Percentiles rank a stretch among this genome's conserved stretches.
phyloP scores from a whole-genome alignment of 208 protist species.

The Trypanosoma conorhini region DNA sequence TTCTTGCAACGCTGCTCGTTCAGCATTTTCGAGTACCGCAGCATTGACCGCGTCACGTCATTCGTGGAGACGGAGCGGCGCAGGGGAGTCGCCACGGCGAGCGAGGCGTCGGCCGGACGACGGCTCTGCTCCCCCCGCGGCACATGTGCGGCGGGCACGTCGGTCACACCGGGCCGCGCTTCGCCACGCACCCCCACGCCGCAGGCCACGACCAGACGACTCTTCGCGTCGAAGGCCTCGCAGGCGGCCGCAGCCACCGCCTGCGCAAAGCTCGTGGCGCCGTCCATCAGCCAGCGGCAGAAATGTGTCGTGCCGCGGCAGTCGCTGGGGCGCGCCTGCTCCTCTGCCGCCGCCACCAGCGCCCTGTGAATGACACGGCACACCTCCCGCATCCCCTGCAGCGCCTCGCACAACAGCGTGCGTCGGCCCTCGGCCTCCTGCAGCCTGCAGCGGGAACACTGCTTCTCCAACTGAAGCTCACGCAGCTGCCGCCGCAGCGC shows the following conservation, averaged over 20 bases:
- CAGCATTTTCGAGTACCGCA: constrained; percentile 50
- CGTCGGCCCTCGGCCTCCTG: constrained; percentile 1
- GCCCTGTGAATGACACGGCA: background rate
- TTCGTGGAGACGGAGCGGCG: constrained; percentile 1
- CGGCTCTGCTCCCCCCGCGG: too few relatives aligned
- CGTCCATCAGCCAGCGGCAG: background rate
- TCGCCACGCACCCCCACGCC: background rate
- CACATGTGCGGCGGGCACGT: background rate
- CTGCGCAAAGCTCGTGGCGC: background rate
- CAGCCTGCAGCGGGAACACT: constrained; percentile 6
- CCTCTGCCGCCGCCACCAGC: background rate
- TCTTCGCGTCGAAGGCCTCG: background rate
- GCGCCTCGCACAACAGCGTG: constrained; percentile 5
- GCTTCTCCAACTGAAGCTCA: background rate
- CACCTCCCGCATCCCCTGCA: background rate
- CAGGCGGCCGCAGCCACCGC: background rate
- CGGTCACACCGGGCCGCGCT: background rate
- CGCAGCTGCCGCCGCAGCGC: background rate
- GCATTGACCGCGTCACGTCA: constrained; percentile 51
- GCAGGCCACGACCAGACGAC: background rate
- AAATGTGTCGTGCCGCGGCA: background rate
- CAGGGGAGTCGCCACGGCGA: background rate
- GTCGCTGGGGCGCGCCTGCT: background rate
- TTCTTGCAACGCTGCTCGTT: constrained; percentile 35
- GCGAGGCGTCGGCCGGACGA: background rate